Evolutionary conservation across 2,329 filamentous ascomycete genomes (phyloP), one percentile per base, ranked within the genome.

Genomic region (Penicillium brevicompactum): DNA sequence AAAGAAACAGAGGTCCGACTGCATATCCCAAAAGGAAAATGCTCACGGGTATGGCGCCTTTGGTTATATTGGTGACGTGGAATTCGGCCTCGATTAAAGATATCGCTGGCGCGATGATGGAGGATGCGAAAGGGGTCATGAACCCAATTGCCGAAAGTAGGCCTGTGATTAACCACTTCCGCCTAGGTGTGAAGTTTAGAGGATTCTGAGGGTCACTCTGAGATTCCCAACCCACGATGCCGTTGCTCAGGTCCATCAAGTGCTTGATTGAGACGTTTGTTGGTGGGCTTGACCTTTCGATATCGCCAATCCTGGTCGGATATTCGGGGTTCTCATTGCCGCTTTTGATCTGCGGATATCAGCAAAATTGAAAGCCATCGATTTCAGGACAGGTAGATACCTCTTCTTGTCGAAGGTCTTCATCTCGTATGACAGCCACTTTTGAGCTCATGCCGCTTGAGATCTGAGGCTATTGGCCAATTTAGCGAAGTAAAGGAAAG

Each of bases 1-100:
- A 81, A 3, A 86, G 65, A 47, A 85, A 74, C 4, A 86, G 68
- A 2, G 84, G 84, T 0, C 84, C 84, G 22, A 85, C 69, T 11
- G 78, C 80, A 53, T 83, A 85, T 0, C 82, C 83, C 11, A 42
- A 22, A 10, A 42, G 21, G 21, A 42, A 42, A 10, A 42, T 42
- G 16, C 40, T 42, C 16, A 42, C 40, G 16, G 40, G 40, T 9
- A 42, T 21, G n/a, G 40, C 40, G 21, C 40, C 21, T 22, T 42
- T 42, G 8, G 40, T 42, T 7, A 42, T 21, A 5, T 42, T 24
- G 16, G 16, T 42, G 16, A 42, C 40, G 3, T 24, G 7, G 11
- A 42, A 42, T 9, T 42, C 40, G 5, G 7, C 11, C 40, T 42
- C 16, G 10, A 42, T 42, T 8, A 16, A 42, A n/a, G 40, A 42